Base-by-base conservation (phyloP, 2,329 filamentous ascomycete species). In the Rhinocladiella mackenziei region DNA sequence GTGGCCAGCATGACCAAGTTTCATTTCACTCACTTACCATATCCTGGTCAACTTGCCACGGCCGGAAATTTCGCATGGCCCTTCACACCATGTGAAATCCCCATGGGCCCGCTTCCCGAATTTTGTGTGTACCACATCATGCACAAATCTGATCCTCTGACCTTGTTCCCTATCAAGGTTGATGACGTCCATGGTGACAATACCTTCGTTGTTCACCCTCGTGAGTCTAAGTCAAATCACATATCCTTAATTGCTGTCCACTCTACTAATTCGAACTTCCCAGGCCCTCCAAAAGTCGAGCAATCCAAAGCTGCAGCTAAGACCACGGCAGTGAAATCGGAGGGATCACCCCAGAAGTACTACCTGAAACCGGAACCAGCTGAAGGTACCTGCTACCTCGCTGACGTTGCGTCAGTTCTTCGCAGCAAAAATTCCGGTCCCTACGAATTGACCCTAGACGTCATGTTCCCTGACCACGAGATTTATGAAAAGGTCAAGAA, bases 391-490 rank as follows among this genome's bases (percentile, higher is more conserved):
- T 40, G 43, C 19, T 43, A 39, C 5, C 50, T 63, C 15, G 32
- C 48, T 0, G 65, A 70, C 19, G 35, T 74, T 2, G 65, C 69
- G 0, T 60, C 58, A 2, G 61, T 72, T 3, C 53, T 75, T 0
- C 64, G 73, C 0, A 73, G 70, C 7, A 77, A 76, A 54, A 76
- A 76, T 33, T 62, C 71, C 0, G 73, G 73, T 0, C 72, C 73
- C 0, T 77, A 65, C 44, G 72, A 76, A 48, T 62, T 76, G 17
- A 76, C 73, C 0, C 63, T 76, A n/a, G 74, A 77, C 40, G 62
- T 73, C 22, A 69, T 77, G 33, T 77, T 77, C 54, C 58, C 58
- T 1, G 58, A 61, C 0, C 39, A 53, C 8, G 53, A 51, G 0
- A 53, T 57, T 0, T 75, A 68, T 39, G 19, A 56, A 1, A 43